phyloP scores from a whole-genome alignment of 208 protist species.

The Vickermania spadyakhi region DNA sequence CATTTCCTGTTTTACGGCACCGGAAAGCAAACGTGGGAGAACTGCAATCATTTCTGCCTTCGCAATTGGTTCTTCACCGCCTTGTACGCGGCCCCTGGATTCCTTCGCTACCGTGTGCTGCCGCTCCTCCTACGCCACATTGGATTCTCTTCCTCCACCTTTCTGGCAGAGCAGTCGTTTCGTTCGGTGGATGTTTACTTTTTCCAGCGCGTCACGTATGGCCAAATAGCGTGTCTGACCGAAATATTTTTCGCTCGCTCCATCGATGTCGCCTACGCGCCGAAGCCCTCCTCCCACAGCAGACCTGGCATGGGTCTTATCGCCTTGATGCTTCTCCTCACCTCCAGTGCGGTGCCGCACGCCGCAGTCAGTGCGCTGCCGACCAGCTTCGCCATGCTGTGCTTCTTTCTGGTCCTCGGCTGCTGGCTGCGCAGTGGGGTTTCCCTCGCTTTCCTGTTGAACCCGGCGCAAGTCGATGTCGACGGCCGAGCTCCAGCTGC shows the following conservation, averaged over 20 bases:
- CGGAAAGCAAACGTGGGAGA: conserved; percentile 96
- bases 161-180: conserved; percentile 10
- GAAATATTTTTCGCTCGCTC: conserved; percentile 57
- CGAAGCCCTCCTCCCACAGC: conserved; percentile 17
- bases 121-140: not conserved
- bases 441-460: not conserved
- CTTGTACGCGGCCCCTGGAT: conserved; percentile 56
- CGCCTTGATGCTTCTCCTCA: conserved; percentile 38
- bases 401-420: conserved; percentile 47
- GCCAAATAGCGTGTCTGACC: conserved; percentile 21
- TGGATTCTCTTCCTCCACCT: not conserved
- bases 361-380: conserved; percentile 71
- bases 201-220: conserved; percentile 48
- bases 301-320: conserved; percentile 13
- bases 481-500: not conserved
- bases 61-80: conserved; percentile 88
- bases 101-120: conserved; percentile 8
- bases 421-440: conserved; percentile 43
- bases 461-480: too few relatives aligned
- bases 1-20: conserved; percentile 90
- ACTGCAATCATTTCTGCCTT: conserved; percentile 83
- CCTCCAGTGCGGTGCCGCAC: conserved; percentile 61
- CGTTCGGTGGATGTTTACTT: conserved; percentile 52
- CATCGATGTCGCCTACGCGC: conserved; percentile 33
- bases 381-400: conserved; percentile 83